phyloP scores from a whole-genome alignment of 2,329 filamentous ascomycete species.

The Penicillium sumatraense region DNA sequence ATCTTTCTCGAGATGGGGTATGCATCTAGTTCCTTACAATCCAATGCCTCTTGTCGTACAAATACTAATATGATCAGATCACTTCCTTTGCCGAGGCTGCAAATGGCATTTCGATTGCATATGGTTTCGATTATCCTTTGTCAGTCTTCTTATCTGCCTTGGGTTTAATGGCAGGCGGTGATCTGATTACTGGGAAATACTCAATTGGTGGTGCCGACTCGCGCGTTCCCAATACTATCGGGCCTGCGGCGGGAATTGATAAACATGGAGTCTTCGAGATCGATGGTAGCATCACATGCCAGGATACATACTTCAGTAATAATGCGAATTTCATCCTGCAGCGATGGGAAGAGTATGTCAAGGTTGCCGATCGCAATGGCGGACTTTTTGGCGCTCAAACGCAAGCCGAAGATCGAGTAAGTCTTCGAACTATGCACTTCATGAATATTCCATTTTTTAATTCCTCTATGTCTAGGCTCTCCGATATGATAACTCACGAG shows the following conservation, averaged over 20 bases:
- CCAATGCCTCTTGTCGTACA: too few relatives aligned
- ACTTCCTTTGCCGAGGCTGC: too few relatives aligned
- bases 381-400: background rate
- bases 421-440: background rate
- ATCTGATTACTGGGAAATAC: too few relatives aligned
- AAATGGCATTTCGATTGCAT: too few relatives aligned
- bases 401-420: background rate
- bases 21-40: too few relatives aligned
- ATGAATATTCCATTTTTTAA: background rate
- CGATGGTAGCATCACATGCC: background rate
- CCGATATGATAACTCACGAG: background rate
- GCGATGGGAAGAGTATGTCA: background rate
- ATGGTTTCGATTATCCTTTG: too few relatives aligned
- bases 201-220: too few relatives aligned
- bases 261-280: background rate
- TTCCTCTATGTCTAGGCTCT: background rate
- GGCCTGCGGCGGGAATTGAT: too few relatives aligned
- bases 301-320: background rate
- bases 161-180: too few relatives aligned
- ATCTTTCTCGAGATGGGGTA: slow-evolving; percentile 44
- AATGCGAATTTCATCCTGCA: background rate
- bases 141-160: too few relatives aligned
- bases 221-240: too few relatives aligned
- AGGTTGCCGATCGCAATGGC: background rate
- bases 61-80: too few relatives aligned